Percentiles rank a stretch among this genome's conserved stretches.
phyloP scores from a whole-genome alignment of 1,139 yeast genomes.

The Suhomyces choctaworum region DNA sequence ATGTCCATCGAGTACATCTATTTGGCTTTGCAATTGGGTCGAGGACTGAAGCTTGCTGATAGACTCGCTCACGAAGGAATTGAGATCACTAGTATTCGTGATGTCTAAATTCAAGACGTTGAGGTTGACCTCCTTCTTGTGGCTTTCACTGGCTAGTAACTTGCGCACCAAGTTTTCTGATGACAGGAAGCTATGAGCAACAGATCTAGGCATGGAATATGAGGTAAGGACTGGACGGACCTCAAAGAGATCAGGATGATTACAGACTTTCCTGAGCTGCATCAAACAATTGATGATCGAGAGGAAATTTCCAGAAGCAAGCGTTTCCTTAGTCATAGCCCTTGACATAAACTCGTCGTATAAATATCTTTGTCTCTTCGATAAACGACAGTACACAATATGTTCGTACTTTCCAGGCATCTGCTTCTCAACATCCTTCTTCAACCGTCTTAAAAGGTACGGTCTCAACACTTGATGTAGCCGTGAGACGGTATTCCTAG shows the following conservation, averaged over 20 bases:
- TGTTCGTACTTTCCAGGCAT: conserved; percentile 99
- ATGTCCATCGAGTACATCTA: conserved; percentile 38
- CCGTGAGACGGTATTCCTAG: conserved; percentile 80
- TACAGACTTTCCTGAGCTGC: conserved; percentile 97
- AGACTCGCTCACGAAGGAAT: conserved; percentile 52
- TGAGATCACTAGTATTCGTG: conserved; percentile 46
- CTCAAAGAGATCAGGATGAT: conserved; percentile 96
- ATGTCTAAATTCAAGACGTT: conserved; percentile 63
- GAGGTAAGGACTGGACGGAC: conserved; percentile 94
- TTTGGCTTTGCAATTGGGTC: conserved; percentile 43
- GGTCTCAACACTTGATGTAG: conserved; percentile 94
- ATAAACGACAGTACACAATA: conserved; percentile 84
- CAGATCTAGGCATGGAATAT: conserved; percentile 69
- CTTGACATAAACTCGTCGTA: conserved; percentile 98
- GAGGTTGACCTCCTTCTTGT: conserved; percentile 43
- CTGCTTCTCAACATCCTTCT: conserved; percentile 96
- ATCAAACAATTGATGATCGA: conserved; percentile 95
- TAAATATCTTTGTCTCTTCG: conserved; percentile 86
- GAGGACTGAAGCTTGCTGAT: conserved; percentile 50
- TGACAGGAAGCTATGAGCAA: conserved; percentile 49
- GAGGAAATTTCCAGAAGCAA: conserved; percentile 91
- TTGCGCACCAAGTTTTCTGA: conserved; percentile 47
- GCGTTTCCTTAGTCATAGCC: conserved; percentile 90
- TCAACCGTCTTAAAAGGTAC: conserved; percentile 82
- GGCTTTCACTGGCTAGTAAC: conserved; percentile 28